Conservation (phyloP, 2,329 filamentous ascomycete genomes). For the Cladobotryum protrusum region DNA sequence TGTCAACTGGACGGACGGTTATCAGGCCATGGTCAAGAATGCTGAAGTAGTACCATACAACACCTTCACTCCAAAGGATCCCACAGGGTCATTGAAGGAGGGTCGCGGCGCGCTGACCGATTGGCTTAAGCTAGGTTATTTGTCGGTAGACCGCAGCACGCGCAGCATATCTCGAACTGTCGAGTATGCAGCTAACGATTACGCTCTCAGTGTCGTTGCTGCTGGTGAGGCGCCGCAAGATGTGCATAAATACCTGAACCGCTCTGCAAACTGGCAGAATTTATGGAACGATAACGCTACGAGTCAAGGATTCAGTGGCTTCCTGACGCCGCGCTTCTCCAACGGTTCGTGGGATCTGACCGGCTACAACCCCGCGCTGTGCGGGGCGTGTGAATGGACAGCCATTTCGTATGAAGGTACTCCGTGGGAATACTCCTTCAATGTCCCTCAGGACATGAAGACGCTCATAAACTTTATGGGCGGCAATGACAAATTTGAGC, state of each 20-base stretch:
- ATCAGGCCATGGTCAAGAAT: conserved; percentile 47
- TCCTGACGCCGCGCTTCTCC: conserved; percentile 4
- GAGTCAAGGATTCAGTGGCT: conserved; percentile 31
- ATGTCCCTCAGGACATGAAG: conserved; percentile 51
- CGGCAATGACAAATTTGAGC: conserved; percentile 44
- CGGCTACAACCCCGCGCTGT: no score
- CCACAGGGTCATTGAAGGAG: conserved; percentile 45
- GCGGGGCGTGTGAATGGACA: no score
- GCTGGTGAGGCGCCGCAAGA: conserved; percentile 42
- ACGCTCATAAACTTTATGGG: conserved; percentile 46
- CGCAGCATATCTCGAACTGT: conserved; percentile 46
- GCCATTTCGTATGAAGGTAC: conserved; percentile 2
- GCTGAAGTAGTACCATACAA: conserved; percentile 49
- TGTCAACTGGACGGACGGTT: conserved; percentile 50
- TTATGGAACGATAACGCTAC: conserved; percentile 45
- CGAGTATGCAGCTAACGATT: conserved; percentile 55
- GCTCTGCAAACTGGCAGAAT: conserved; percentile 47
- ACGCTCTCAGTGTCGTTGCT: conserved; percentile 34
- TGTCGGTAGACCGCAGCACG: conserved; percentile 46
- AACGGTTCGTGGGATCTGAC: neutral
- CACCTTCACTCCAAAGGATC: conserved; percentile 42
- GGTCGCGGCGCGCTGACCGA: conserved; percentile 53
- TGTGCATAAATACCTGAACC: conserved; percentile 40
- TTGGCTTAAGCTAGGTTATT: conserved; percentile 52
- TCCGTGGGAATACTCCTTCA: conserved; percentile 46